A percentile compares a stretch with the other conserved stretches of the same genome.
phyloP scores from a whole-genome alignment of 1,139 yeast genomes.

The Geotrichum histeridarum region DNA sequence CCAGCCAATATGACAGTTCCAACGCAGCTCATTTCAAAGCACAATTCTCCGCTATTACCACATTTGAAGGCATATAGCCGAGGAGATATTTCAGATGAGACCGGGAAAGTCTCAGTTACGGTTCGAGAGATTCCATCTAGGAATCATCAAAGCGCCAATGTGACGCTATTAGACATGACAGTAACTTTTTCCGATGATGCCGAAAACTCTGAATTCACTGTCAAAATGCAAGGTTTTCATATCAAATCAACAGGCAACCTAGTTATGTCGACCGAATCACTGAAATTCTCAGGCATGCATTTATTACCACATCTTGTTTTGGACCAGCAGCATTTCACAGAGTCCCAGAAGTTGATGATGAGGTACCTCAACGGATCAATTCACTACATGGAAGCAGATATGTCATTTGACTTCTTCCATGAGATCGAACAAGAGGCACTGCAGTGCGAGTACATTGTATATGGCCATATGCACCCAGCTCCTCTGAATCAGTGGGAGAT shows the following conservation, averaged over 20 bases:
- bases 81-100: slow-evolving; percentile 22
- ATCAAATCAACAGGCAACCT: slow-evolving; percentile 66
- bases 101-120: slow-evolving; percentile 22
- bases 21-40: background rate
- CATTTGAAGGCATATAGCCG: background rate
- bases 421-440: slow-evolving; percentile 12
- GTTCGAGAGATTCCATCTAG: slow-evolving; percentile 21
- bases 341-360: slow-evolving; percentile 40
- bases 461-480: slow-evolving; percentile 63
- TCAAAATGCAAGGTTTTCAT: slow-evolving; percentile 62
- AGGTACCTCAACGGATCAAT: slow-evolving; percentile 43
- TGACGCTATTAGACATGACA: slow-evolving; percentile 25
- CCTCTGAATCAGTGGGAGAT: slow-evolving; percentile 50
- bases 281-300: slow-evolving; percentile 63
- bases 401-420: slow-evolving; percentile 20
- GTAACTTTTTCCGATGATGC: slow-evolving; percentile 24
- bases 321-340: slow-evolving; percentile 42
- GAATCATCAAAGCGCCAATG: slow-evolving; percentile 20
- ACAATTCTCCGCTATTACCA: background rate
- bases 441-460: slow-evolving; percentile 70
- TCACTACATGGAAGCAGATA: slow-evolving; percentile 26
- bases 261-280: slow-evolving; percentile 60
- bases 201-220: slow-evolving; percentile 22
- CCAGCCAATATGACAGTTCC: slow-evolving; percentile 8
- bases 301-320: slow-evolving; percentile 49